phyloP scores from a whole-genome alignment of 1,284 basidiomycete genomes.

The Mycena sp. region DNA sequence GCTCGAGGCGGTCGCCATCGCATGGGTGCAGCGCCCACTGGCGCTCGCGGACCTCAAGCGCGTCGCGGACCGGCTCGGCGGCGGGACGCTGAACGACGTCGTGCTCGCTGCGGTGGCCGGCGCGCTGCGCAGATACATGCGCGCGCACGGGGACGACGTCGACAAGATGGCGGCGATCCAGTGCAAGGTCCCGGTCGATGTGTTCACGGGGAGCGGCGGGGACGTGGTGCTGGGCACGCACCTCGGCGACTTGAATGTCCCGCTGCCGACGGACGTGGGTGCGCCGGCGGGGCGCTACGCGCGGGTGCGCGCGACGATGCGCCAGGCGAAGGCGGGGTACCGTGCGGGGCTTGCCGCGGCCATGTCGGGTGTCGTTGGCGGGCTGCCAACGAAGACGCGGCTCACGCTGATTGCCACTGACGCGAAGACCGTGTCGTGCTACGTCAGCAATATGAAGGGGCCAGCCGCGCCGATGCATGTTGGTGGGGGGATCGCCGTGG shows the following conservation, averaged over 20 bases:
- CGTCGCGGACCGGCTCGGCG: not conserved
- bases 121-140: constrained; percentile 12
- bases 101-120: constrained; percentile 12
- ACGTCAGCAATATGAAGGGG: constrained; percentile 13
- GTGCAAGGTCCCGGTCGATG: not conserved
- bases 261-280: not conserved
- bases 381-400: not conserved
- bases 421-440: constrained; percentile 8
- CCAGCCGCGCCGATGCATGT: not conserved
- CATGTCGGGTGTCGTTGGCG: not conserved
- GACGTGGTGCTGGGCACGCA: constrained; percentile 12
- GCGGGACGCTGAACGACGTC: constrained; percentile 22
- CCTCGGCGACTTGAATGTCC: not conserved
- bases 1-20: not conserved
- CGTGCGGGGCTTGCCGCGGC: not conserved
- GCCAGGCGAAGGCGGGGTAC: constrained; percentile 12
- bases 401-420: not conserved
- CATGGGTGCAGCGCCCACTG: constrained; percentile 1
- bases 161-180: not conserved
- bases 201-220: not conserved
- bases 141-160: constrained; percentile 1
- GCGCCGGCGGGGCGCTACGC: not conserved
- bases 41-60: constrained; percentile 2
- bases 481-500: not conserved
- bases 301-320: constrained; percentile 1